Base-by-base conservation (phyloP, 2,329 filamentous ascomycete genomes). In the Phialophora tarda region DNA sequence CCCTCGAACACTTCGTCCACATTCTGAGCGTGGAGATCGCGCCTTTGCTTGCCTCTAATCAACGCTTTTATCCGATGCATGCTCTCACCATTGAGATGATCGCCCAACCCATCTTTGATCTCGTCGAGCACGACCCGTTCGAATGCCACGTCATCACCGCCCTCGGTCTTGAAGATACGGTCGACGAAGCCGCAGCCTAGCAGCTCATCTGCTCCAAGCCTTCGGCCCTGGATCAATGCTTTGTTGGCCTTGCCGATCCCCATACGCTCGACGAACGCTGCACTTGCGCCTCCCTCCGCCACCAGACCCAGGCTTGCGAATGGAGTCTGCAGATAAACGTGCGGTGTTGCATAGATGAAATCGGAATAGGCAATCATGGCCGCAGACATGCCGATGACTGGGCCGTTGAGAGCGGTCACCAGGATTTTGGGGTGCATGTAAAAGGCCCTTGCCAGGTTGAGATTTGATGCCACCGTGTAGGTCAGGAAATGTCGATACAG, bases 401-500 rank as follows among this genome's bases (percentile, higher is more conserved):
- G 82, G 14, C 82, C 82, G 71, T 84, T 84, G n/a, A 84, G 74
- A 0, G 82, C 82, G 2, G 83, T 77, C 38, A 84, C 77, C 56
- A 84, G 78, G 17, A 84, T 80, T 73, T 84, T 84, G 5, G 92
- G 91, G 80, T 98, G 94, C 14, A 88, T 89, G 82, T 94, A 93
- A 82, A 98, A 96, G 73, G 92, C 90, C 74, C 91, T 89, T 1
- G 93, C 94, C 73, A 92, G 86, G 83, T 96, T 91, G 63, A 97
- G 86, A 83, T 97, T 97, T 83, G 90, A 89, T 71, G 89, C 83
- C 5, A 91, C 89, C 79, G 97, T 96, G 75, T 77, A 82, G 59
- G 85, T 83, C 44, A 95, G 85, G 81, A 87, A 88, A 72, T 86
- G 82, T 17, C 81, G 80, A 30, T 41, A 47, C 34, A 57, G 34